phyloP scores from a whole-genome alignment of 192 early-diverging fungal species.

The Umbelopsis isabellina region DNA sequence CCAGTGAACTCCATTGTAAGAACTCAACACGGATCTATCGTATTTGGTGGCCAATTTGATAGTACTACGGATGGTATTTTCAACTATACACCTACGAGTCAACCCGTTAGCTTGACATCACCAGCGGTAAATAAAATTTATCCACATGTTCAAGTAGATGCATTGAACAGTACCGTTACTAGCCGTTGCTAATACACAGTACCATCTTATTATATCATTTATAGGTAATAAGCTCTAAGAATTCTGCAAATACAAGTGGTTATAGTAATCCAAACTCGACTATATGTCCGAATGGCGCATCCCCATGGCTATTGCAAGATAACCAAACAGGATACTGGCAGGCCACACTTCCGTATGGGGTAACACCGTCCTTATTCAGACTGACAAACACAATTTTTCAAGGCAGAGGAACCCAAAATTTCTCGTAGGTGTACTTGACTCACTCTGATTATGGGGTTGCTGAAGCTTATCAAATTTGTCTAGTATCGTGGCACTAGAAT shows the following conservation, averaged over 20 bases:
- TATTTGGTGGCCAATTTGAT: constrained; percentile 74
- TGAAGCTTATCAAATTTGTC: not conserved
- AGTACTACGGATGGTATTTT: constrained; percentile 65
- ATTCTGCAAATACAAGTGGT: not conserved
- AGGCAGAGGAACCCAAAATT: constrained; percentile 65
- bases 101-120: constrained; percentile 50
- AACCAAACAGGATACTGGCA: constrained; percentile 70
- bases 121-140: constrained; percentile 33
- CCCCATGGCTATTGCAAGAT: constrained; percentile 70
- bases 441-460: not conserved
- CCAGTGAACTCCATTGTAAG: constrained; percentile 64
- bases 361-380: constrained; percentile 67
- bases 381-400: constrained; percentile 62
- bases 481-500: constrained; percentile 58
- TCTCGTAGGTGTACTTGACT: constrained; percentile 34
- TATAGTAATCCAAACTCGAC: constrained; percentile 47
- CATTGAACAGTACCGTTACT: not conserved
- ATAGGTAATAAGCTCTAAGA: not conserved
- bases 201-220: constrained; percentile 1
- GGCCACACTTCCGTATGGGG: constrained; percentile 55
- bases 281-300: constrained; percentile 21
- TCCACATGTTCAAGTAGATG: not conserved
- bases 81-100: constrained; percentile 44
- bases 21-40: constrained; percentile 50
- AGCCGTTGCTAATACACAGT: too few species aligned